Evolutionary conservation across 345 rosid genomes (phyloP).

Genomic region (Gossypium herbaceum): DNA sequence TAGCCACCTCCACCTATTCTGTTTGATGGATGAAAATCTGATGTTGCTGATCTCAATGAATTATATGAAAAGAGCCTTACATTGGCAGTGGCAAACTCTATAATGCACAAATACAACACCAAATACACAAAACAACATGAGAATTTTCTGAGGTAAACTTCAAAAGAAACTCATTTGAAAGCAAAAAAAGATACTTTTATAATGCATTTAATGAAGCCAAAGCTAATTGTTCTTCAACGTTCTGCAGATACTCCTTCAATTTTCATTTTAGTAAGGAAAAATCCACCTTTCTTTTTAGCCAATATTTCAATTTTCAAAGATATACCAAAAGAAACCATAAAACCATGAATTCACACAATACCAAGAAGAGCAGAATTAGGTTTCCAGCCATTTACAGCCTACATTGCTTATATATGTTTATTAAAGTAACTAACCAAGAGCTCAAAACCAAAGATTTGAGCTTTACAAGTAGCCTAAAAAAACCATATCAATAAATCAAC

Average conservation of each 20-base stretch:
- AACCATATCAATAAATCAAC: background rate
- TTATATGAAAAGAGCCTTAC: conserved; percentile 68
- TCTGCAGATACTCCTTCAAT: background rate
- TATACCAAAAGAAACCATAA: background rate
- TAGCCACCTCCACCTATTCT: conserved; percentile 78
- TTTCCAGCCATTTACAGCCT: background rate
- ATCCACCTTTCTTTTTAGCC: no score
- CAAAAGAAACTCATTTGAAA: background rate
- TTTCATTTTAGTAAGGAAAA: no score
- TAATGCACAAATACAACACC: conserved; percentile 13
- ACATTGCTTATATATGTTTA: no score
- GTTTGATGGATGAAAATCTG: conserved; percentile 57
- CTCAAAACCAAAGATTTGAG: background rate
- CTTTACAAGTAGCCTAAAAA: background rate
- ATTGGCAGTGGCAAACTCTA: conserved; percentile 63
- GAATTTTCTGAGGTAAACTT: background rate
- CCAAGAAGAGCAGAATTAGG: background rate
- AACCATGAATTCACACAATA: background rate
- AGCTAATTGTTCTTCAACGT: background rate
- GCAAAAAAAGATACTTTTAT: background rate
- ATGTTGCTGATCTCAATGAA: conserved; percentile 74
- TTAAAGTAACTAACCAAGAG: no score
- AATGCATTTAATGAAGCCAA: background rate
- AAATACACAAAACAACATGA: background rate
- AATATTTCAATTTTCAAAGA: background rate